phyloP scores from a whole-genome alignment of 176 grass and related monocot species.

The Oryza longistaminata region DNA sequence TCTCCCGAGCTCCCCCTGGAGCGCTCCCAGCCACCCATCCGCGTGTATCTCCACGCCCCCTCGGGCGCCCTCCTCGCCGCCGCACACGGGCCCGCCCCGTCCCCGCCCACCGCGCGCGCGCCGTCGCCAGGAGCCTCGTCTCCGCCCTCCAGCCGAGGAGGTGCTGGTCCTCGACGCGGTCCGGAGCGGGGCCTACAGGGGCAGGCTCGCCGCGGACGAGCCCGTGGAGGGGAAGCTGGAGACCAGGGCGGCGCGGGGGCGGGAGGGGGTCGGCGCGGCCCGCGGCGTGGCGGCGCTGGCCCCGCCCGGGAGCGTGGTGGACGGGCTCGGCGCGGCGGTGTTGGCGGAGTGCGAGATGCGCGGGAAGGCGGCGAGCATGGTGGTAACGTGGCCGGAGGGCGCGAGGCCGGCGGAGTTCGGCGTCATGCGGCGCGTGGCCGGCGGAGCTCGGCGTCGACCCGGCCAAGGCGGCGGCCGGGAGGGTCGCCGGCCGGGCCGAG shows the following conservation, averaged over 20 bases:
- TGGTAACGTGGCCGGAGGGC: conserved; percentile 76
- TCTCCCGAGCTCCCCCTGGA: conserved; percentile 61
- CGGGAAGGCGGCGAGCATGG: conserved; percentile 65
- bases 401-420: conserved; percentile 38
- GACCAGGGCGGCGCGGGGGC: conserved; percentile 57
- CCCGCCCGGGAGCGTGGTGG: conserved; percentile 80
- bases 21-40: conserved; percentile 47
- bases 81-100: conserved; percentile 48
- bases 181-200: conserved; percentile 64
- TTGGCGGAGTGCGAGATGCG: conserved; percentile 77
- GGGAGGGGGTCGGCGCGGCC: conserved; percentile 36
- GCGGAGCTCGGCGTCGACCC: conserved; percentile 56
- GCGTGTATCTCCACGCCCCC: conserved; percentile 52
- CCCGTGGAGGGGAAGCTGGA: conserved; percentile 83
- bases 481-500: conserved; percentile 45
- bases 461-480: conserved; percentile 16
- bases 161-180: conserved; percentile 74
- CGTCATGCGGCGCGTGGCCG: conserved; percentile 52
- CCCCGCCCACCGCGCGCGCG: conserved; percentile 52
- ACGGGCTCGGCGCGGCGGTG: conserved; percentile 78
- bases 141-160: conserved; percentile 51
- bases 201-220: conserved; percentile 63
- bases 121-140: conserved; percentile 62
- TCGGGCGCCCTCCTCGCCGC: conserved; percentile 53
- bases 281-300: conserved; percentile 49